Evolutionary conservation across 805 yeast species (phyloP).

Genomic region (Sungouiella thailandica): DNA sequence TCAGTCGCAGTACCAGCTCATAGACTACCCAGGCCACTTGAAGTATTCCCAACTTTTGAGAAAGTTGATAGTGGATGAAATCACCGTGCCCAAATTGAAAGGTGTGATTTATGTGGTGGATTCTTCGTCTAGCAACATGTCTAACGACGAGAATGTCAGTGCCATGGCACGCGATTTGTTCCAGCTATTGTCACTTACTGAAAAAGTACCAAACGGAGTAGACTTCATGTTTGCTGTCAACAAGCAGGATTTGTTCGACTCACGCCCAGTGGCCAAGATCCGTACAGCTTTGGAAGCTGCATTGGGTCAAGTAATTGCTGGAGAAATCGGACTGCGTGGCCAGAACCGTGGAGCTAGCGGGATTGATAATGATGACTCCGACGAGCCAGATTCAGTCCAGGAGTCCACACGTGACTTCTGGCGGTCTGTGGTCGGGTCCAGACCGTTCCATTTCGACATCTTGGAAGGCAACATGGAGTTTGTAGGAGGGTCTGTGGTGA

Average conservation of each 20-base stretch:
- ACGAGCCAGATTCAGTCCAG: constrained; percentile 17
- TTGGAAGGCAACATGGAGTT: constrained; percentile 73
- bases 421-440: constrained; percentile 34
- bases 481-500: constrained; percentile 65
- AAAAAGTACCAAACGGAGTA: constrained; percentile 59
- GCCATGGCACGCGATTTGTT: constrained; percentile 56
- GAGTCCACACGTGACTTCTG: constrained; percentile 45
- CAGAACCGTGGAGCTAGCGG: constrained; percentile 28
- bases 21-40: constrained; percentile 87
- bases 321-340: constrained; percentile 30
- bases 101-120: constrained; percentile 81
- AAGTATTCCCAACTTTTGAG: constrained; percentile 61
- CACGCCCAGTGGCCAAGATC: constrained; percentile 65
- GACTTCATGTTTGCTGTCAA: constrained; percentile 78
- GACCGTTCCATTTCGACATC: constrained; percentile 54
- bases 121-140: constrained; percentile 53
- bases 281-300: constrained; percentile 57
- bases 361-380: constrained; percentile 41
- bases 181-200: constrained; percentile 58
- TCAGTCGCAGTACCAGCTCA: constrained; percentile 42
- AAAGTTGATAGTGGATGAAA: constrained; percentile 40
- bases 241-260: constrained; percentile 80
- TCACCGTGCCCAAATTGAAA: constrained; percentile 38
- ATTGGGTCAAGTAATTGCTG: constrained; percentile 48
- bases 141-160: constrained; percentile 25